Evolutionary conservation across 208 protist genomes (phyloP).

Genomic region (Angomonas ambiguus): DNA sequence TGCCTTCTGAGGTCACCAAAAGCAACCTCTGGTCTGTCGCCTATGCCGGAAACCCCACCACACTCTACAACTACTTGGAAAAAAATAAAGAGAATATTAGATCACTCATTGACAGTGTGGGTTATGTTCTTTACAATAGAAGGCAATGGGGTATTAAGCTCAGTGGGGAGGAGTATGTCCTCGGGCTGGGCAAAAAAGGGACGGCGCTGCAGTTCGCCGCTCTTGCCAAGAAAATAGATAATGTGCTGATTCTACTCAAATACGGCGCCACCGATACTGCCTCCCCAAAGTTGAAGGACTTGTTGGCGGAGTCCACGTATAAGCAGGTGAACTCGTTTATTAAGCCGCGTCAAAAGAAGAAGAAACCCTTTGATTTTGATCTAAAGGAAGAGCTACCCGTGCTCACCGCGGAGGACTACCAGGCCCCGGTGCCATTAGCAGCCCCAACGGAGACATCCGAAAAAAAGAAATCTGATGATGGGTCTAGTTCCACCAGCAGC

Average conservation of each 20-base stretch:
- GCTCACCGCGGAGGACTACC: neutral
- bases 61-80: conserved; percentile 47
- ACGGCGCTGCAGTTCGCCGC: conserved; percentile 81
- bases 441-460: neutral
- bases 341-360: conserved; percentile 12
- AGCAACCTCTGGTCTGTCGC: conserved; percentile 74
- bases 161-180: conserved; percentile 27
- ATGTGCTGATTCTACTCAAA: conserved; percentile 63
- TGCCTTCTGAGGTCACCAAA: conserved; percentile 20
- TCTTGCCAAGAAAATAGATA: conserved; percentile 66
- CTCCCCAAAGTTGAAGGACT: conserved; percentile 44
- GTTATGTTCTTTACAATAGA: conserved; percentile 57
- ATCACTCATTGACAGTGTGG: conserved; percentile 27
- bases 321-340: conserved; percentile 19
- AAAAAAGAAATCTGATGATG: no score
- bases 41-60: conserved; percentile 46
- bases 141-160: conserved; percentile 71
- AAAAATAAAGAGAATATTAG: conserved; percentile 22
- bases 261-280: conserved; percentile 46
- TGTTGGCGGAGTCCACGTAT: conserved; percentile 36
- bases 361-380: conserved; percentile 4
- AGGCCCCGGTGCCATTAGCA: neutral
- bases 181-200: conserved; percentile 75
- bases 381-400: neutral
- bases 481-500: neutral